These are phyloP conservation scores for Coleophoma crateriformis DNA, from an alignment of 2,329 filamentous ascomycete species.

Conservation along the genomic window DNA sequence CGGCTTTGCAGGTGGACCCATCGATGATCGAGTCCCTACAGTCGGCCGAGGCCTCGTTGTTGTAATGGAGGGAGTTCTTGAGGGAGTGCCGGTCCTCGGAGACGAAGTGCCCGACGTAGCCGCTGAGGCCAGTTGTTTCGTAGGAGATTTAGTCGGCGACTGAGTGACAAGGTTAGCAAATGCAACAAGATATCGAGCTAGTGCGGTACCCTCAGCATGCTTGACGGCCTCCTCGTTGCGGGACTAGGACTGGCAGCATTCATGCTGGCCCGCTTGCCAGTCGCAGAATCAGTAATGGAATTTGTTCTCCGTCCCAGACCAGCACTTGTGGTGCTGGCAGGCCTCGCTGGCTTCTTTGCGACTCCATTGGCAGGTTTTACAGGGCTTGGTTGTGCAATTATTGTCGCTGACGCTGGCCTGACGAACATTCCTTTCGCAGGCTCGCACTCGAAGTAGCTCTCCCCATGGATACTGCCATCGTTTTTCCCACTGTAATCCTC, in stretches of 20 bases:
- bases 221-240: conserved; percentile 52
- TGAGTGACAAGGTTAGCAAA: conserved; percentile 30
- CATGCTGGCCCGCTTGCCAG: conserved; percentile 60
- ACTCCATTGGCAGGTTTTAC: conserved; percentile 22
- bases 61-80: conserved; percentile 35
- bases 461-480: conserved; percentile 83
- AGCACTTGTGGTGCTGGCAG: conserved; percentile 37
- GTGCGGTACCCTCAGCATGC: conserved; percentile 47
- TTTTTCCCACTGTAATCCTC: conserved; percentile 83
- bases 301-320: conserved; percentile 32
- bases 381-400: conserved; percentile 44
- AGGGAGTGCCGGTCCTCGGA: conserved; percentile 61
- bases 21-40: conserved; percentile 53
- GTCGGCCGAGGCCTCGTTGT: conserved; percentile 47
- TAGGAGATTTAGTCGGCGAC: conserved; percentile 76
- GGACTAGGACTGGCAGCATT: conserved; percentile 71
- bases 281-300: conserved; percentile 43
- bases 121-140: conserved; percentile 60
- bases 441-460: conserved; percentile 82
- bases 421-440: conserved; percentile 81
- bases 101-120: conserved; percentile 48
- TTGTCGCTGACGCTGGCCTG: conserved; percentile 61
- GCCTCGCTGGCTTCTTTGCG: conserved; percentile 28
- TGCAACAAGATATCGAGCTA: neutral
- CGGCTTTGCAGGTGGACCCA: conserved; percentile 53